Evolutionary conservation across 176 grass and related monocot species (phyloP), one percentile per base, ranked within the genome.

Genomic region (Zoysia japonica): DNA sequence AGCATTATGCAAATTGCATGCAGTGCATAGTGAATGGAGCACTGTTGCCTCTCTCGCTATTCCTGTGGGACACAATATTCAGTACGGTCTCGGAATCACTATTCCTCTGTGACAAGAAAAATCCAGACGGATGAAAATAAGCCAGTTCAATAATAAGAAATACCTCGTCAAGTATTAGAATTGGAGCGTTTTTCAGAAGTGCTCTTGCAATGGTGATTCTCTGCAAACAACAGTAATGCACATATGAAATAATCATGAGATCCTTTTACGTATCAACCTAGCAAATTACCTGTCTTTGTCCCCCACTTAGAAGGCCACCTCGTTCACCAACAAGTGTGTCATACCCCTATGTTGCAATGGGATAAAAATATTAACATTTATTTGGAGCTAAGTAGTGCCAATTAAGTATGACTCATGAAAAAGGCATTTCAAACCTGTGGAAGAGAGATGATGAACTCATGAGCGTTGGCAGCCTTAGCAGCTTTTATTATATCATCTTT

Each of bases 111-210:
- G 37, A 65, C 11, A 65, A 37, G 11, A 39, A 15, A 2, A 65
- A 40, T 65, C 55, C 5, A 20, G 17, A 0, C n/a, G 50, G 14
- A 48, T 3, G 15, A 71, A 50, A 13, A 52, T 52, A 56, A 68
- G 40, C 47, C n/a, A 53, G 74, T n/a, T 71, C 38, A 53, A 65
- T 10, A 52, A 13, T 64, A 87, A 79, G 47, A 55, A 84, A 83
- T 83, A 98, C 92, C 95, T 98, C 95, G 74, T 98, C 95, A 65
- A 98, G 95, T 89, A 98, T 92, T 59, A 98, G 88, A 86, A 98
- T 79, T 52, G 95, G 95, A 72, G 95, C 89, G 68, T 98, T 87
- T 74, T 98, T 98, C 60, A 98, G 86, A 75, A 98, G 88, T 73
- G 95, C 95, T 59, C 92, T 72, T 49, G 95, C 95, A 69, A 98